phyloP scores from a whole-genome alignment of 2,329 filamentous ascomycete genomes.

The Penicillium sp. region DNA sequence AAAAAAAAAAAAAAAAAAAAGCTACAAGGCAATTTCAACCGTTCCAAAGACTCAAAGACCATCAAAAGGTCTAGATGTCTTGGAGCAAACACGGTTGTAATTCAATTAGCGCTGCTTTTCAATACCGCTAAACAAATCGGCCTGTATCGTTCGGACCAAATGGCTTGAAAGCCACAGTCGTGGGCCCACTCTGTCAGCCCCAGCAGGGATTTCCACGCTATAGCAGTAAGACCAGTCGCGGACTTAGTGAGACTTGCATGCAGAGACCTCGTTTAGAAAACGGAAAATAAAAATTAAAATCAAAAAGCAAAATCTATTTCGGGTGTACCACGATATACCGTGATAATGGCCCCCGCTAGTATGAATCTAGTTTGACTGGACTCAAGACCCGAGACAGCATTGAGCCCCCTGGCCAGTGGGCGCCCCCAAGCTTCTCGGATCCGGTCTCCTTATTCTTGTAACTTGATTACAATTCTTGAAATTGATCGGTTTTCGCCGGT shows the following conservation, averaged over 20 bases:
- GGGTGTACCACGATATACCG: neutral
- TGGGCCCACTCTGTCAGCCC: neutral
- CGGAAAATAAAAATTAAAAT: neutral
- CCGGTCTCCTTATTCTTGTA: neutral
- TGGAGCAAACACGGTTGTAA: neutral
- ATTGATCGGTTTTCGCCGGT: neutral
- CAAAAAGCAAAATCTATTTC: slow-evolving; percentile 1
- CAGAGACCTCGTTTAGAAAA: neutral
- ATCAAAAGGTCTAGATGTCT: neutral
- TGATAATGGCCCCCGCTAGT: neutral
- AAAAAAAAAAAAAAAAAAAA: neutral
- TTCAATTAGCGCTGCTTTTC: neutral
- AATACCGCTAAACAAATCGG: neutral
- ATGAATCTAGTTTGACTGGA: neutral
- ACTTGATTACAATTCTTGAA: neutral
- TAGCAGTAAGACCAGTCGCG: neutral
- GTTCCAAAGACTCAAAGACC: neutral
- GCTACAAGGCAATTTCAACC: neutral
- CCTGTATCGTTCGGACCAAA: neutral
- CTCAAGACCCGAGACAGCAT: neutral
- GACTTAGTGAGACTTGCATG: slow-evolving; percentile 1
- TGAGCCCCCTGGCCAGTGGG: neutral
- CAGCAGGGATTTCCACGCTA: neutral
- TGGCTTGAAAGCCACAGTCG: neutral
- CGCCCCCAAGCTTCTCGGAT: neutral